Base-by-base conservation (phyloP, 2,329 filamentous ascomycete species). In the Botrytis elliptica region DNA sequence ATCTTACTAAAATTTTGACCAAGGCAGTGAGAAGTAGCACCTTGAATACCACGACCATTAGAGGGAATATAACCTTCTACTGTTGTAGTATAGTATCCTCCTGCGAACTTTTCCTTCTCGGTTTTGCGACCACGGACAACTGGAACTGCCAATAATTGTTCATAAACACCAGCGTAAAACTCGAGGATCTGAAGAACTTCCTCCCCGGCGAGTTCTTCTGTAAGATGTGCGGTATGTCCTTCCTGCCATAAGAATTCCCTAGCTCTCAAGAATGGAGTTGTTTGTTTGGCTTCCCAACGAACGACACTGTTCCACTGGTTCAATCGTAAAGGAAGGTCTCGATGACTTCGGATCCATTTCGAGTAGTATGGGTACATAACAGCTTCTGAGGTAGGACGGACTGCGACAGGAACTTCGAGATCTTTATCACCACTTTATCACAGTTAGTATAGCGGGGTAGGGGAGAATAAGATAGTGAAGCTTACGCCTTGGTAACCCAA, bases 1-100 rank as follows among this genome's bases (percentile, higher is more conserved):
- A 99, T 99, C 85, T 97, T 98, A 83, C 92, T 95, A 85, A 99
- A 99, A 85, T 99, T 98, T 85, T 99, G 96, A 71, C 96, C 96
- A 14, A 99, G 88, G 79, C 82, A 83, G 86, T 99, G 96, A 70
- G 94, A 97, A 59, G 96, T 99, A 71, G 91, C 96, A 77, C 95
- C 96, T 85, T 99, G 96, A 75, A 99, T 98, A 82, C 96, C 96
- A 82, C 96, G 92, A 38, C 96, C 96, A 77, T 97, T 98, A 75
- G 94, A 91, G 52, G 96, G 95, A 78, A 99, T 98, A 83, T 97
- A 99, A 49, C 94, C 96, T 85, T 99, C 96, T 66, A 97, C 93
- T 1, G 96, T 99, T 74, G 95, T 97, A 66, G 96, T 98, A 86
- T 97, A 99, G 84, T 95, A 91, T 77, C 95, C 95, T 82, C 96